phyloP scores from a whole-genome alignment of 768 basidiomycete species.

The Mycena latifolia region DNA sequence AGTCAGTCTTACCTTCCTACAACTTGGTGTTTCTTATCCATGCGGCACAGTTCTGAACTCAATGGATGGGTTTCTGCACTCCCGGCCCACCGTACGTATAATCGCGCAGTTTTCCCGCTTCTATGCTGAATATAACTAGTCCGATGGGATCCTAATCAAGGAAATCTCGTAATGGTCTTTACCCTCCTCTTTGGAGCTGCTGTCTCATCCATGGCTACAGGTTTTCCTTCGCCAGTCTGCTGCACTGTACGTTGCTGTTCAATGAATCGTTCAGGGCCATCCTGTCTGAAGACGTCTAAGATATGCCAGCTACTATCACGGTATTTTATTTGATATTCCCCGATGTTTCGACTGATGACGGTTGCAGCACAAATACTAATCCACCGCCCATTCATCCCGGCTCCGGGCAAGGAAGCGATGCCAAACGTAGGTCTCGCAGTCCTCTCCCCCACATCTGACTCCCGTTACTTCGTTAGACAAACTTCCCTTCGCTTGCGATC shows the following conservation, averaged over 20 bases:
- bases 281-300: not conserved
- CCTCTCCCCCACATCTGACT: no score
- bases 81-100: slow-evolving; percentile 20
- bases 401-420: no score
- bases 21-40: not conserved
- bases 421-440: no score
- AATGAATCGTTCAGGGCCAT: not conserved
- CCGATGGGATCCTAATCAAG: slow-evolving; percentile 29
- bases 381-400: no score
- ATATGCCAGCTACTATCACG: slow-evolving; percentile 32
- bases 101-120: no score
- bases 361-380: no score
- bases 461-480: no score
- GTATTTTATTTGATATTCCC: not conserved
- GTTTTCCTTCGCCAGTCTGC: slow-evolving; percentile 32
- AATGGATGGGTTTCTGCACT: slow-evolving; percentile 23
- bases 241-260: slow-evolving; percentile 5
- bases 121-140: slow-evolving; percentile 11
- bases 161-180: slow-evolving; percentile 15
- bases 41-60: slow-evolving; percentile 13
- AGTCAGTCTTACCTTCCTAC: not conserved
- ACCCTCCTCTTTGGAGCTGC: not conserved
- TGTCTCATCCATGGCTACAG: not conserved
- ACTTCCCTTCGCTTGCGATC: slow-evolving; percentile 6
- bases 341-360: slow-evolving; percentile 30